phyloP scores from a whole-genome alignment of 2,329 filamentous ascomycete genomes.

The Metarhizium album region DNA sequence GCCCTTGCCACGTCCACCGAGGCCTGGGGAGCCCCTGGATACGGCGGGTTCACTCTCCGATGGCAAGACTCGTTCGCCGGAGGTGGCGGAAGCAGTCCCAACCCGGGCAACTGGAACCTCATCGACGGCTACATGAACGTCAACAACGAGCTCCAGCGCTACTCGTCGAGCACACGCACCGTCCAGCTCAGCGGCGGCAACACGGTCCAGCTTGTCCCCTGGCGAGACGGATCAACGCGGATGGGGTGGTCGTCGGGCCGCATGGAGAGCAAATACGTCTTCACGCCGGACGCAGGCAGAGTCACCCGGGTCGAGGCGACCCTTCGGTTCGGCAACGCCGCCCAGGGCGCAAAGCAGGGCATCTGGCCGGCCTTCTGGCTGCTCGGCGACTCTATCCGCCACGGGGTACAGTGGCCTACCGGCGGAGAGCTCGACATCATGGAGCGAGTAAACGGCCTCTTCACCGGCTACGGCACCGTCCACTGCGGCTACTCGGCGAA shows the following conservation, averaged over 20 bases:
- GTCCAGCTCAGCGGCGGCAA: conserved; percentile 38
- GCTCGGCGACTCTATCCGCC: conserved; percentile 37
- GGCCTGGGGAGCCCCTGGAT: conserved; percentile 27
- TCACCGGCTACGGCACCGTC: conserved; percentile 35
- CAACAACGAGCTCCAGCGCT: conserved; percentile 43
- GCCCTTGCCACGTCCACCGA: conserved; percentile 20
- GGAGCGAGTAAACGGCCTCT: conserved; percentile 41
- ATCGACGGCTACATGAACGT: conserved; percentile 28
- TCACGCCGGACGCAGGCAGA: conserved; percentile 34
- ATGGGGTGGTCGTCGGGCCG: conserved; percentile 43
- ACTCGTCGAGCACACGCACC: conserved; percentile 34
- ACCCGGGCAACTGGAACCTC: conserved; percentile 29
- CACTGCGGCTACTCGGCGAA: conserved; percentile 34
- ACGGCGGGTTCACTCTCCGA: conserved; percentile 26
- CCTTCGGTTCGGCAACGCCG: conserved; percentile 35
- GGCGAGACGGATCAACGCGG: conserved; percentile 22
- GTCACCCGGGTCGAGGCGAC: conserved; percentile 34
- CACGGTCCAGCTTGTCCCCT: conserved; percentile 41
- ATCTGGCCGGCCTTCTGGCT: conserved; percentile 52
- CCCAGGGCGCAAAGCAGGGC: conserved; percentile 34
- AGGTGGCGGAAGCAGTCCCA: conserved; percentile 20
- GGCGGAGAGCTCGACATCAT: conserved; percentile 49
- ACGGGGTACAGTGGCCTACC: conserved; percentile 38
- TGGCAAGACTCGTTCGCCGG: conserved; percentile 37
- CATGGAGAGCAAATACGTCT: conserved; percentile 37